Evolutionary conservation across 257 asterid species (phyloP).

Genomic region (Marsdenia floribunda): DNA sequence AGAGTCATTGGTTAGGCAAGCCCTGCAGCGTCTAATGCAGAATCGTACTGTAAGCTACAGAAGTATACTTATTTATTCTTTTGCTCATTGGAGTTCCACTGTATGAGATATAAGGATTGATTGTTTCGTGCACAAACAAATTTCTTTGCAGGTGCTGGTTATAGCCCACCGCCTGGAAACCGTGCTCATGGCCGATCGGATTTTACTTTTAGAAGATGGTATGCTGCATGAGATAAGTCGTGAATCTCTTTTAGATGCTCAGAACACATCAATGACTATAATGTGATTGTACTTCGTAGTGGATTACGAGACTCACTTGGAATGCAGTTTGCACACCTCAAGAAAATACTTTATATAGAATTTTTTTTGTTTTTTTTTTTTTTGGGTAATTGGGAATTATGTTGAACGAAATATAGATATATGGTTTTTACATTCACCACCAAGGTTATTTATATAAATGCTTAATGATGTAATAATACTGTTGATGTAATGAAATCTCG

Average conservation of each 20-base stretch:
- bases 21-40: constrained; percentile 73
- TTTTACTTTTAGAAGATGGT: constrained; percentile 53
- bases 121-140: not conserved
- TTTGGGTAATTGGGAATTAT: too few species aligned
- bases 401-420: too few species aligned
- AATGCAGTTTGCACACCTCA: too few species aligned
- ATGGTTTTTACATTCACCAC: too few species aligned
- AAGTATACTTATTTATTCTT: not conserved
- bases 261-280: constrained; percentile 25
- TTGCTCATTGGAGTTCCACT: not conserved
- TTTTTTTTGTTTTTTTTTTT: too few species aligned
- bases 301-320: not conserved
- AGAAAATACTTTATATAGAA: too few species aligned
- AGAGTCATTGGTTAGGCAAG: constrained; percentile 77
- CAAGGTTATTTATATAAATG: too few species aligned
- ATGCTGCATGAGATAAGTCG: constrained; percentile 64
- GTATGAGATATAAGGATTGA: not conserved
- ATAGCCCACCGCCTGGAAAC: constrained; percentile 91
- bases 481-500: too few species aligned
- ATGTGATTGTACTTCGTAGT: constrained; percentile 6
- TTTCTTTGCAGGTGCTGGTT: constrained; percentile 56
- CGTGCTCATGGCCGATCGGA: constrained; percentile 68
- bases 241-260: constrained; percentile 44
- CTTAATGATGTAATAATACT: too few species aligned
- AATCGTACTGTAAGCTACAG: constrained; percentile 64